Evolutionary conservation across 2,329 filamentous ascomycete genomes (phyloP).

Genomic region (Aphanocladium album): DNA sequence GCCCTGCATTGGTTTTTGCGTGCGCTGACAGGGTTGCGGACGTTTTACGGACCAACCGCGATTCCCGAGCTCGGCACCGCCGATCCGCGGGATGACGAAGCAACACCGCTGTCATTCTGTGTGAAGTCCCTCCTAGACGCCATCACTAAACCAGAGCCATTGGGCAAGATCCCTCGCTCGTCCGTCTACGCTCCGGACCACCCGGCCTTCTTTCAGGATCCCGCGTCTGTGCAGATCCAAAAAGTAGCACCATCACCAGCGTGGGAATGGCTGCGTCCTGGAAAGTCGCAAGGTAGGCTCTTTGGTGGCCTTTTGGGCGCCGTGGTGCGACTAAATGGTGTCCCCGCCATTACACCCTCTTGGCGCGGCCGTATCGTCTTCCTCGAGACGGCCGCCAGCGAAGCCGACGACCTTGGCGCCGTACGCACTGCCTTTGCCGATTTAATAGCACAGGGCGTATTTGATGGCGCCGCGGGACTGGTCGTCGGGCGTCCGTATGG

Average conservation of each 20-base stretch:
- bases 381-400: conserved; percentile 34
- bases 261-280: neutral
- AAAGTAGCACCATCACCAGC: conserved; percentile 22
- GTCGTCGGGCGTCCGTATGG: conserved; percentile 38
- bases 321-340: conserved; percentile 32
- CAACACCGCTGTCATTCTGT: conserved; percentile 26
- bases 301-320: conserved; percentile 35
- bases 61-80: conserved; percentile 35
- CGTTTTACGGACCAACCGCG: conserved; percentile 38
- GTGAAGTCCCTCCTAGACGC: conserved; percentile 28
- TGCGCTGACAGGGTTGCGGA: conserved; percentile 33
- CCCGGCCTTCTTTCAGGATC: conserved; percentile 18
- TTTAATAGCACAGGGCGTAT: conserved; percentile 35
- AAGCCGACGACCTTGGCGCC: conserved; percentile 21
- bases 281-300: neutral
- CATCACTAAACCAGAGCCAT: conserved; percentile 22
- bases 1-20: conserved; percentile 38
- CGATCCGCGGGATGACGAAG: conserved; percentile 19
- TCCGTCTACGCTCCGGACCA: conserved; percentile 24
- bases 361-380: conserved; percentile 36
- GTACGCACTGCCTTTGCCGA: conserved; percentile 34
- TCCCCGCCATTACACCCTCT: conserved; percentile 29
- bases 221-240: conserved; percentile 22
- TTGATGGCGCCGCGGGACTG: conserved; percentile 35
- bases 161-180: conserved; percentile 29